A percentile compares a stretch with the other conserved stretches of the same genome.
Conservation (phyloP, 2,329 filamentous ascomycete genomes). For the Trichoderma cornu-damae region DNA sequence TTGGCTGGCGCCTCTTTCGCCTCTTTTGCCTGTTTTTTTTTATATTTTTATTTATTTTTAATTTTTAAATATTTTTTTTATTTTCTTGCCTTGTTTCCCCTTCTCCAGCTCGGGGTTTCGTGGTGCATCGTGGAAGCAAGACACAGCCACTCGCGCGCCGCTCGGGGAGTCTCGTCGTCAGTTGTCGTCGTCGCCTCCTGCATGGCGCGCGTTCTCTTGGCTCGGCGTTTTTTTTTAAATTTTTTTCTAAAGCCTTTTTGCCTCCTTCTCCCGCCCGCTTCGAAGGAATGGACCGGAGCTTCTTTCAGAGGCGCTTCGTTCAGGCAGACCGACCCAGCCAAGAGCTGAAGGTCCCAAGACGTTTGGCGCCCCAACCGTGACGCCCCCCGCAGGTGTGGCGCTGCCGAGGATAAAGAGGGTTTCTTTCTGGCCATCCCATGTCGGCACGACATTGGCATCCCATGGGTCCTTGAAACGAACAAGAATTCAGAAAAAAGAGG, state of each 20-base stretch:
- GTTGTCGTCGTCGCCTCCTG: constrained; percentile 19
- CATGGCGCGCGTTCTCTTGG: constrained; percentile 8
- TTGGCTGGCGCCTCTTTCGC: background rate
- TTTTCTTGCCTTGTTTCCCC: too few species aligned
- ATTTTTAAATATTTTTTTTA: too few species aligned
- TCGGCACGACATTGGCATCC: too few species aligned
- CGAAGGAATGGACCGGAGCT: constrained; percentile 7
- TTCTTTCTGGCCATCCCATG: constrained; percentile 4
- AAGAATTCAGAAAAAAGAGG: background rate
- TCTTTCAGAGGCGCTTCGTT: constrained; percentile 2
- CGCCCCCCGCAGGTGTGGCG: background rate
- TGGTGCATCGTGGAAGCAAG: background rate
- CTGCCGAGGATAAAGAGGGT: background rate
- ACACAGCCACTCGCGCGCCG: background rate
- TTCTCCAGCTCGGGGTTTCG: background rate
- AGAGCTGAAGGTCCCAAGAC: too few species aligned
- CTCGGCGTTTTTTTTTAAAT: too few species aligned
- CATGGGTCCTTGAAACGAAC: constrained; percentile 10
- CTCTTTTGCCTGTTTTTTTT: too few species aligned
- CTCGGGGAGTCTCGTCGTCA: constrained; percentile 20
- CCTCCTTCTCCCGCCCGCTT: background rate
- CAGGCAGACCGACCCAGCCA: background rate
- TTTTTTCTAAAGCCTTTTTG: too few species aligned
- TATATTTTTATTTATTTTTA: too few species aligned
- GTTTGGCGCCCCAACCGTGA: too few species aligned